Evolutionary conservation across 768 basidiomycete genomes (phyloP).

Genomic region (Mycena chlorophos): DNA sequence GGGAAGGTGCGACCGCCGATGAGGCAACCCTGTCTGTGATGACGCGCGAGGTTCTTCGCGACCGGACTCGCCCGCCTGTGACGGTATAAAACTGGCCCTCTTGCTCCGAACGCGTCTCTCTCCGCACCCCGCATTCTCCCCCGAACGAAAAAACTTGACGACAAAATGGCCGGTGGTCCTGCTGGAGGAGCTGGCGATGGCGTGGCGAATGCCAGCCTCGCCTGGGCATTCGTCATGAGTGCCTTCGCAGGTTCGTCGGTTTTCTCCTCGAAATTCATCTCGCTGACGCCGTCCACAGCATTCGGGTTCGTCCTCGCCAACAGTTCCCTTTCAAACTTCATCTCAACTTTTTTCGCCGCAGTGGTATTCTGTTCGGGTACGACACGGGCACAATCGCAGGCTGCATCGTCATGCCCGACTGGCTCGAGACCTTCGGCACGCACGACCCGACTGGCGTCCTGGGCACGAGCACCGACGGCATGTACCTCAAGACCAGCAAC

Average conservation of each 20-base stretch:
- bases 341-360: slow-evolving; percentile 2
- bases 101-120: too few species aligned
- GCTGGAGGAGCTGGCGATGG: slow-evolving; percentile 33
- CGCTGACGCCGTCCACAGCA: too few species aligned
- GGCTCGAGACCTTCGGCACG: slow-evolving; percentile 39
- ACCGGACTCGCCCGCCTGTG: too few species aligned
- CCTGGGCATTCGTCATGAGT: slow-evolving; percentile 40
- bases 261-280: neutral
- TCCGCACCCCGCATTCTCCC: too few species aligned
- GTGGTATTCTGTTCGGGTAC: slow-evolving; percentile 22
- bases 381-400: slow-evolving; percentile 69
- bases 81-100: too few species aligned
- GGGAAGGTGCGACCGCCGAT: too few species aligned
- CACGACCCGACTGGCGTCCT: slow-evolving; percentile 16
- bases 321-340: neutral
- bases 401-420: slow-evolving; percentile 49
- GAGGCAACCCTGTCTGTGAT: too few species aligned
- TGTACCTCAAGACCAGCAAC: slow-evolving; percentile 31
- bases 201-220: slow-evolving; percentile 29
- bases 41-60: too few species aligned
- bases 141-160: neutral
- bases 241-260: slow-evolving; percentile 37
- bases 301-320: neutral
- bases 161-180: slow-evolving; percentile 34
- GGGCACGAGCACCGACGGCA: slow-evolving; percentile 15